Conservation (phyloP, 2,329 filamentous ascomycete species). For the Claviceps fusiformis region DNA sequence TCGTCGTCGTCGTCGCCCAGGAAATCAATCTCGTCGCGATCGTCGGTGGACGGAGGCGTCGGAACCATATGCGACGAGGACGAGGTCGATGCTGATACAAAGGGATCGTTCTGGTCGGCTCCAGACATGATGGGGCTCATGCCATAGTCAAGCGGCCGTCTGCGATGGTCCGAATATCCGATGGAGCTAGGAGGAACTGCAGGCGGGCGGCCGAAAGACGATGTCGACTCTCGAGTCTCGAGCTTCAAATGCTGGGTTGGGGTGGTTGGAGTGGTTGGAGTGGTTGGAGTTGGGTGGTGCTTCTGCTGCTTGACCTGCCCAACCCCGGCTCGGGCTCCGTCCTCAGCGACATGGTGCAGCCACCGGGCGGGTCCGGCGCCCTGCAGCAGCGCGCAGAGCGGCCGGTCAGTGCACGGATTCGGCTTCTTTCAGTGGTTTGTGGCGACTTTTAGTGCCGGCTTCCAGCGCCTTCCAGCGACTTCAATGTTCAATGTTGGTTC, state of each 20-base stretch:
- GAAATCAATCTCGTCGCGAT: conserved; percentile 34
- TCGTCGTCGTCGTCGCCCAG: conserved; percentile 22
- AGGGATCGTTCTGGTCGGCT: conserved; percentile 20
- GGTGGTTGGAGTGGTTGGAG: no score
- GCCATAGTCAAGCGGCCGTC: conserved; percentile 16
- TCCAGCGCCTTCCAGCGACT: no score
- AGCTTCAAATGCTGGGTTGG: background rate
- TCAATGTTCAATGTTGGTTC: no score
- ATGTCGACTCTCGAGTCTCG: background rate
- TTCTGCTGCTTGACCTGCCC: no score
- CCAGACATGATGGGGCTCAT: conserved; percentile 29
- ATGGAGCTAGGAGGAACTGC: background rate
- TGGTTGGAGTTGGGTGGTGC: no score
- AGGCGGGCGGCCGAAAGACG: background rate
- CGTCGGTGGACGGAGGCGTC: conserved; percentile 18
- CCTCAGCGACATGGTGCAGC: no score
- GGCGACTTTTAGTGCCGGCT: no score
- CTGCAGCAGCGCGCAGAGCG: no score
- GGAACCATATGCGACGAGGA: conserved; percentile 18
- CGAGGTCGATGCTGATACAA: conserved; percentile 12
- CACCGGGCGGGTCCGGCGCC: no score
- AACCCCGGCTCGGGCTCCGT: no score
- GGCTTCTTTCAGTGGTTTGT: no score
- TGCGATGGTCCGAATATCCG: background rate
- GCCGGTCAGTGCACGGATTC: no score